These are phyloP conservation scores for Circinella umbellata DNA, from an alignment of 371 early-diverging fungal genomes.

Conservation along the genomic window DNA sequence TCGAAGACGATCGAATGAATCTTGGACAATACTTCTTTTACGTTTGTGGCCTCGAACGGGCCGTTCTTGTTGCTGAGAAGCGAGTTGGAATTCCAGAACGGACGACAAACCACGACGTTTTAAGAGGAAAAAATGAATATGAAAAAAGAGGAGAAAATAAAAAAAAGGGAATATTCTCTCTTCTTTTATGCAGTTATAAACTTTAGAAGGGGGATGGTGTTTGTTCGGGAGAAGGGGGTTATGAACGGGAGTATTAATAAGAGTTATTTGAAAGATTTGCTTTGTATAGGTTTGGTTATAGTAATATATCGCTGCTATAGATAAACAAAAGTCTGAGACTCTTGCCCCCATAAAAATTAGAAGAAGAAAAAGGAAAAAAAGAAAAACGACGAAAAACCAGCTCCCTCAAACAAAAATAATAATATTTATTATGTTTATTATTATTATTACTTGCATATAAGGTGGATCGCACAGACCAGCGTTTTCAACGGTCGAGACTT, in stretches of 20 bases:
- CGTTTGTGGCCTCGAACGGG: constrained; percentile 7
- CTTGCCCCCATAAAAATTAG: no score
- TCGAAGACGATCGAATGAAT: background rate
- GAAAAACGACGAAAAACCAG: background rate
- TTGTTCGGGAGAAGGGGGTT: no score
- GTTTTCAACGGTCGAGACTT: background rate
- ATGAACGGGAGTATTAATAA: no score
- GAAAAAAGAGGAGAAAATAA: background rate
- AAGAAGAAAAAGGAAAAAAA: background rate
- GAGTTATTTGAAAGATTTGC: no score
- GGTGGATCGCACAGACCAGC: background rate
- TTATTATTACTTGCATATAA: no score
- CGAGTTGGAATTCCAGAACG: constrained; percentile 4
- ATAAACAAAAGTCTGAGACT: no score
- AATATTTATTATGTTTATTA: no score
- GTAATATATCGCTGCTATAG: no score
- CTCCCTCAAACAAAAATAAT: background rate
- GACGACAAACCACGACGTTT: background rate
- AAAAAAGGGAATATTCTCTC: background rate
- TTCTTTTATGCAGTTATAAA: no score
- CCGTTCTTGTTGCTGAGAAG: background rate
- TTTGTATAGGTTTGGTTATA: no score
- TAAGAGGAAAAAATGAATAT: constrained; percentile 1
- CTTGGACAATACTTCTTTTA: constrained; percentile 1
- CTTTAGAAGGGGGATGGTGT: no score